These are phyloP conservation scores for Talaromyces albobiverticillius DNA, from an alignment of 2,329 filamentous ascomycete genomes.

Conservation along the genomic window DNA sequence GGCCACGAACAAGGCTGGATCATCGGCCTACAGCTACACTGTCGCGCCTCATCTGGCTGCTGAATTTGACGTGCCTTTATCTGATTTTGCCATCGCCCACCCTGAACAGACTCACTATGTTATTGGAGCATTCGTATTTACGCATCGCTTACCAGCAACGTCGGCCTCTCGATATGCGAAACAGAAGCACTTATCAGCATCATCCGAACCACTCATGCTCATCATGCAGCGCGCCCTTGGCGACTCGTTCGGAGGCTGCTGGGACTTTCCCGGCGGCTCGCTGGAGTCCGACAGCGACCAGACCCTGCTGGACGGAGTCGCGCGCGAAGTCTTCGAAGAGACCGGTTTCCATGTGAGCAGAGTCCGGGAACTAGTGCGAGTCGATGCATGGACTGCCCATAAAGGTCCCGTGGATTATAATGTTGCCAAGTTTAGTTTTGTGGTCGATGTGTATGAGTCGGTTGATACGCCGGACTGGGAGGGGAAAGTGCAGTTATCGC, in stretches of 20 bases:
- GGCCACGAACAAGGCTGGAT: constrained; percentile 12
- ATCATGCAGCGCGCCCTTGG: constrained; percentile 43
- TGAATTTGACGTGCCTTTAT: constrained; percentile 27
- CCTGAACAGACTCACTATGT: constrained; percentile 28
- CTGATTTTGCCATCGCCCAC: constrained; percentile 23
- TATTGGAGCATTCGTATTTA: constrained; percentile 30
- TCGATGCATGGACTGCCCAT: constrained; percentile 25
- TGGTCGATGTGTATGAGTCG: constrained; percentile 33
- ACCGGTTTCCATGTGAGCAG: constrained; percentile 46
- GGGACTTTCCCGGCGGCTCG: constrained; percentile 54
- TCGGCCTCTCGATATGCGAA: not conserved
- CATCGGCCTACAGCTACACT: constrained; percentile 16
- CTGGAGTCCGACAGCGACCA: constrained; percentile 45
- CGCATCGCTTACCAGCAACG: constrained; percentile 10
- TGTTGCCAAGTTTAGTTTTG: constrained; percentile 34
- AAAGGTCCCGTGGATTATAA: constrained; percentile 13
- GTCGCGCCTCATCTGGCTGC: constrained; percentile 27
- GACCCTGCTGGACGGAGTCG: constrained; percentile 49
- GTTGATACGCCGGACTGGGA: constrained; percentile 15
- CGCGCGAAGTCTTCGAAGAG: constrained; percentile 53
- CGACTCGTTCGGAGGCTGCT: constrained; percentile 40
- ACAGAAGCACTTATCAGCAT: not conserved
- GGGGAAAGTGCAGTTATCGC: constrained; percentile 28
- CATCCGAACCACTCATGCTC: constrained; percentile 33
- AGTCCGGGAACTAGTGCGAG: constrained; percentile 41